phyloP scores from a whole-genome alignment of 768 basidiomycete genomes.

The Boletus rufocinnamomeus region DNA sequence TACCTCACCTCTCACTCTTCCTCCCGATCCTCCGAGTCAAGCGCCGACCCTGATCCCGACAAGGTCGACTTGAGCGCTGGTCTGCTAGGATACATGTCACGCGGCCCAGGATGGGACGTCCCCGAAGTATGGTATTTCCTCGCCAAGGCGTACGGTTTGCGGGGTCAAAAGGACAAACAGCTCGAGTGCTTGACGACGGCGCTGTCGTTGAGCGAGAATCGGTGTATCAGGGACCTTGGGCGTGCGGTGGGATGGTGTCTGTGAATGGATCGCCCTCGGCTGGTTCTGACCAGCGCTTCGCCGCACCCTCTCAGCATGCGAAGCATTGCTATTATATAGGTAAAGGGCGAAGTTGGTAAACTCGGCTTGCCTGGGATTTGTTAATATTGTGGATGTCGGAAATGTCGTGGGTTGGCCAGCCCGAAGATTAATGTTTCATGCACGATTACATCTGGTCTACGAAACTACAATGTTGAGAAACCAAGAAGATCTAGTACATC shows the following conservation, averaged over 20 bases:
- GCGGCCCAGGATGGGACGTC: constrained; percentile 84
- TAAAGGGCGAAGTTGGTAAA: too few species aligned
- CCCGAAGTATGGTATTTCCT: constrained; percentile 96
- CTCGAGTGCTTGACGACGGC: constrained; percentile 75
- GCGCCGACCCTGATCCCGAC: constrained; percentile 33
- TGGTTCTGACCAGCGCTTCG: background rate
- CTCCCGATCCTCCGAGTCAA: constrained; percentile 15
- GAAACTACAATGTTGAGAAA: too few species aligned
- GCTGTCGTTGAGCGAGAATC: constrained; percentile 58
- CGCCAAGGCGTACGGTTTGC: constrained; percentile 76
- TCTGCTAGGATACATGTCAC: constrained; percentile 73
- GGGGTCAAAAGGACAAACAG: constrained; percentile 69
- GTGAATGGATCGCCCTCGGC: constrained; percentile 20
- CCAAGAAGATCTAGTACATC: too few species aligned
- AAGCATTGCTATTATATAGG: too few species aligned
- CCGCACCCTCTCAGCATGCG: too few species aligned
- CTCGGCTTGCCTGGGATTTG: too few species aligned
- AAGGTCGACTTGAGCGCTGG: constrained; percentile 83
- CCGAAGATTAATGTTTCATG: too few species aligned
- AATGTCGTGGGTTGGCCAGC: too few species aligned
- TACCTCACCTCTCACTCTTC: constrained; percentile 52
- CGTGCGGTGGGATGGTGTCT: constrained; percentile 71
- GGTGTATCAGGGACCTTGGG: constrained; percentile 64
- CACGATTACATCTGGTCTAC: too few species aligned
- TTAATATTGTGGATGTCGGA: too few species aligned